A percentile compares a stretch with the other conserved stretches of the same genome.
Evolutionary conservation across 2,329 filamentous ascomycete genomes (phyloP).

Genomic region (Sclerotinia minor): DNA sequence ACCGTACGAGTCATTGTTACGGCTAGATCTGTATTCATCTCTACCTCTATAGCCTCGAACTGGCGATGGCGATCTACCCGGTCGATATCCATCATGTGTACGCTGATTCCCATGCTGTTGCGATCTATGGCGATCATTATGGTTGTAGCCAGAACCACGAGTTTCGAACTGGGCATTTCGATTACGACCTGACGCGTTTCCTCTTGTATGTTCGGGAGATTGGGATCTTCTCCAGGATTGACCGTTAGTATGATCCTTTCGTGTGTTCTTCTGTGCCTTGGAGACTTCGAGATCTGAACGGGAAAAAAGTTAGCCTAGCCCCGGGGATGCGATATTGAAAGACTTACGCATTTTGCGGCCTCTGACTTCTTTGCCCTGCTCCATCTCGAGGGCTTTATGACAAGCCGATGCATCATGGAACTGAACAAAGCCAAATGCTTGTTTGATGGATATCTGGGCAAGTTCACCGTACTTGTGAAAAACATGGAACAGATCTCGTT

Average conservation of each 20-base stretch:
- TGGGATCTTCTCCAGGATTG: constrained; percentile 52
- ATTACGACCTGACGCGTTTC: constrained; percentile 43
- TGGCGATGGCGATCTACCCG: constrained; percentile 27
- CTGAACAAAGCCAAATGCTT: constrained; percentile 95
- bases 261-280: constrained; percentile 78
- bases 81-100: constrained; percentile 62
- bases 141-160: constrained; percentile 41
- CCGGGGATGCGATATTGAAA: background rate
- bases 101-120: constrained; percentile 44
- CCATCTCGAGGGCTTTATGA: constrained; percentile 67
- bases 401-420: constrained; percentile 79
- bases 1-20: constrained; percentile 35
- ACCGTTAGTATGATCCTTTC: constrained; percentile 47
- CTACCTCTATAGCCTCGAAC: constrained; percentile 31
- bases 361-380: constrained; percentile 79
- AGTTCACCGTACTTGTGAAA: constrained; percentile 84
- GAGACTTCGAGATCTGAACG: constrained; percentile 80
- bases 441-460: constrained; percentile 94
- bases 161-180: constrained; percentile 43
- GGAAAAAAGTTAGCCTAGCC: background rate
- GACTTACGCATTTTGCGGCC: constrained; percentile 90
- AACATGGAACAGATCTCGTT: constrained; percentile 87
- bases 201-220: constrained; percentile 58
- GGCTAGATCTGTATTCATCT: constrained; percentile 32
- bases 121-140: constrained; percentile 44